Evolutionary conservation across 441 rosid genomes (phyloP).

Genomic region (Pelargonium cotyledonis): DNA sequence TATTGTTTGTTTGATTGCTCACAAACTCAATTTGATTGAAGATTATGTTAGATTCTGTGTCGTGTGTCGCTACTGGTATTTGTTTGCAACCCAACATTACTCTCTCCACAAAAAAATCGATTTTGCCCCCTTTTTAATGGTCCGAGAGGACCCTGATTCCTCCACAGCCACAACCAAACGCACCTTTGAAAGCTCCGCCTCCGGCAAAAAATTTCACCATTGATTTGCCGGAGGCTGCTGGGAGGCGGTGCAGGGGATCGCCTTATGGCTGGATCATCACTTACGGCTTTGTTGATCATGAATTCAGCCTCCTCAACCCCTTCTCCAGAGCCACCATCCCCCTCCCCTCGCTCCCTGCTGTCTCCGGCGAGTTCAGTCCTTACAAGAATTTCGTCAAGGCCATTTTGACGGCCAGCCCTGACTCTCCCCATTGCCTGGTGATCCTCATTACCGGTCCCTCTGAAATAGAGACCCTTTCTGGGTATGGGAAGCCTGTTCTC

Average conservation of each 20-base stretch:
- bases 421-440: neutral
- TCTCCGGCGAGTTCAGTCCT: neutral
- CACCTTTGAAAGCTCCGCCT: neutral
- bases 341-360: neutral
- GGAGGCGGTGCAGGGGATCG: neutral
- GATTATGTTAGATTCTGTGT: neutral
- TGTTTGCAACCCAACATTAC: neutral
- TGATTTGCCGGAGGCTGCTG: neutral
- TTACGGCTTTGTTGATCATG: neutral
- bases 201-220: neutral
- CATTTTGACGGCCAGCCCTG: neutral
- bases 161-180: neutral
- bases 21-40: neutral
- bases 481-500: too few relatives aligned
- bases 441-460: neutral
- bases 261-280: neutral
- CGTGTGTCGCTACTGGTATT: neutral
- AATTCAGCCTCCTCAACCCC: constrained; percentile 1
- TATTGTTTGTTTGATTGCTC: neutral
- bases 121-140: neutral
- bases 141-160: neutral
- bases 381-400: neutral
- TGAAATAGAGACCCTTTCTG: neutral
- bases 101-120: neutral
- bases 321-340: neutral